Percentiles rank a stretch among this genome's conserved stretches.
phyloP scores from a whole-genome alignment of 345 rosid genomes.

The Alliaria petiolata region DNA sequence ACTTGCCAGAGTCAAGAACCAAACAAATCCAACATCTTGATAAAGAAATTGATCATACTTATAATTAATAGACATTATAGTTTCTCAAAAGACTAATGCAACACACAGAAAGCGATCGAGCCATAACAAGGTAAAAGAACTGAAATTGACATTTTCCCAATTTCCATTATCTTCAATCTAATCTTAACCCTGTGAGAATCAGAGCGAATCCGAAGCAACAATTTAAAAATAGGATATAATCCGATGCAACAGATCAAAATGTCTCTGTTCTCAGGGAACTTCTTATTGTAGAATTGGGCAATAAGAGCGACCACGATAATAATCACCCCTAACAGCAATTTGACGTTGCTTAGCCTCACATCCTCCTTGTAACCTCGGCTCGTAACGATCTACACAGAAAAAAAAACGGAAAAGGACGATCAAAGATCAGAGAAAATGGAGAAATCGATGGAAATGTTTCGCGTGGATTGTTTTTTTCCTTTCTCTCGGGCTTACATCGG shows the following conservation, averaged over 20 bases:
- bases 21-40: background rate
- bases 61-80: no score
- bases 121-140: background rate
- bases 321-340: constrained; percentile 54
- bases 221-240: constrained; percentile 67
- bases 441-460: constrained; percentile 9
- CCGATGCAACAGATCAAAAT: constrained; percentile 70
- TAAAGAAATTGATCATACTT: background rate
- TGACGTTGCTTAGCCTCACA: constrained; percentile 71
- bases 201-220: constrained; percentile 1
- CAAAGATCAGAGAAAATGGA: background rate
- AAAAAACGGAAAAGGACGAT: background rate
- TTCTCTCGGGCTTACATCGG: constrained; percentile 51
- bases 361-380: constrained; percentile 73
- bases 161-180: background rate
- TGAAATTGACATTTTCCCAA: background rate
- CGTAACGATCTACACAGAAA: constrained; percentile 47
- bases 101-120: background rate
- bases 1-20: constrained; percentile 78
- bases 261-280: constrained; percentile 76
- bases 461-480: background rate
- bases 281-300: constrained; percentile 96
- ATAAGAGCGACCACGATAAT: constrained; percentile 66
- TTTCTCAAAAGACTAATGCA: no score
- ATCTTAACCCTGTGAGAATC: background rate